Evolutionary conservation across 305 asterid species (phyloP).

Genomic region (Plantago coronopus): DNA sequence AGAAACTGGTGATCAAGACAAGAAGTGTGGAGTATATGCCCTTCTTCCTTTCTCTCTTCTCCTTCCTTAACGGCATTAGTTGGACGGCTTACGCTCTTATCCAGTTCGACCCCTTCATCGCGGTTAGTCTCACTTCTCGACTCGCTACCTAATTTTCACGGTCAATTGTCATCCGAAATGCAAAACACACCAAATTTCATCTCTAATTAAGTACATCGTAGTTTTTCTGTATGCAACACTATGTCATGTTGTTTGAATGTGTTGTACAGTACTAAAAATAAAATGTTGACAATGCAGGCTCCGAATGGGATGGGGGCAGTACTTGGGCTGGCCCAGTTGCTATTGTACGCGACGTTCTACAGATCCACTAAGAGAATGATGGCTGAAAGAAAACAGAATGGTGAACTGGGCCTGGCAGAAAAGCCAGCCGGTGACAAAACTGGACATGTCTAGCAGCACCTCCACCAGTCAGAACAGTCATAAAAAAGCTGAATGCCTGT

Average conservation of each 20-base stretch:
- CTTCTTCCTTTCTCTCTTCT: constrained; percentile 39
- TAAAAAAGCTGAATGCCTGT: not conserved
- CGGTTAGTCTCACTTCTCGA: constrained; percentile 29
- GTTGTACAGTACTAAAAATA: too few species aligned
- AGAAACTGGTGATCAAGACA: constrained; percentile 41
- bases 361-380: constrained; percentile 49
- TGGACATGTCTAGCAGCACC: constrained; percentile 5
- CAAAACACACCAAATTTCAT: not conserved
- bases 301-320: constrained; percentile 65
- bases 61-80: constrained; percentile 42
- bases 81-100: constrained; percentile 47
- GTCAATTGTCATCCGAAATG: not conserved
- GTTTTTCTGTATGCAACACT: too few species aligned
- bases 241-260: too few species aligned
- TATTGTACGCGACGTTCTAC: constrained; percentile 63
- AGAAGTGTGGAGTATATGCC: constrained; percentile 57
- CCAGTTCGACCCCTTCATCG: constrained; percentile 62
- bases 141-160: not conserved
- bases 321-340: constrained; percentile 66
- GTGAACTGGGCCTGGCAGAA: constrained; percentile 39
- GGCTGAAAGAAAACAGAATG: constrained; percentile 41
- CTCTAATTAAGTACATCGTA: too few species aligned
- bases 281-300: constrained; percentile 34
- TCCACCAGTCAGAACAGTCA: not conserved
- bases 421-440: constrained; percentile 15